Evolutionary conservation across 2,329 filamentous ascomycete genomes (phyloP), one percentile per base, ranked within the genome.

Genomic region (Pyrenophora tritici-repentis): DNA sequence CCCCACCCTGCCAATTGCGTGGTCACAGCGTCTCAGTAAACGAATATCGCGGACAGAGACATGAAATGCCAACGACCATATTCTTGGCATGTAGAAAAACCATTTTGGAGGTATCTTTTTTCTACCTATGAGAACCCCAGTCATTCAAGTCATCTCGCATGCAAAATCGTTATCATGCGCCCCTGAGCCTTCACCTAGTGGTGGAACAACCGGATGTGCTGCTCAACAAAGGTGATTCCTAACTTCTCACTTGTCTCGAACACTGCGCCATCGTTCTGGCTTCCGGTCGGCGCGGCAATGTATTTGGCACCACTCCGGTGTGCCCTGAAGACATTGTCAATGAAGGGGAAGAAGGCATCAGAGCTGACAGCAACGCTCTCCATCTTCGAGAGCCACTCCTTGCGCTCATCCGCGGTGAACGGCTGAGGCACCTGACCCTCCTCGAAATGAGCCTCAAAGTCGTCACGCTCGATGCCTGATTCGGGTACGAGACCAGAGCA

Each of bases 281-380:
- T 96, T 50, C 94, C 94, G 42, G 85, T 89, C 8, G 94, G 94
- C 33, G 93, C 93, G 47, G 94, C 93, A 68, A 97, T 90, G 79
- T 96, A 99, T 81, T 96, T 97, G 71, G 86, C 91, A 42, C 94
- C 94, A 17, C 91, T 96, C 67, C 91, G 84, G 56, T 85, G 86
- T 43, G 91, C 90, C 62, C 94, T 86, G 85, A 95, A 97, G 61
- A 99, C 89, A 68, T 99, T 99, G 81, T 99, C 94, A 69, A 91
- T 90, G 78, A 99, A 99, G 62, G 94, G 94, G 85, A 99, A 99
- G 77, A 99, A 99, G 60, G 94, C 94, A 75, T 99, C 94, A 59
- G 90, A 96, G 45, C 90, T 96, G 47, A 96, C 85, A 47, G 88
- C 91, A 26, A 99, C 94, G 45, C 89, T 83, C 55, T 81, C 82